Evolutionary conservation across 495 filamentous ascomycete species (phyloP), one percentile per base, ranked within the genome.

Genomic region (Penicillium subrubescens): DNA sequence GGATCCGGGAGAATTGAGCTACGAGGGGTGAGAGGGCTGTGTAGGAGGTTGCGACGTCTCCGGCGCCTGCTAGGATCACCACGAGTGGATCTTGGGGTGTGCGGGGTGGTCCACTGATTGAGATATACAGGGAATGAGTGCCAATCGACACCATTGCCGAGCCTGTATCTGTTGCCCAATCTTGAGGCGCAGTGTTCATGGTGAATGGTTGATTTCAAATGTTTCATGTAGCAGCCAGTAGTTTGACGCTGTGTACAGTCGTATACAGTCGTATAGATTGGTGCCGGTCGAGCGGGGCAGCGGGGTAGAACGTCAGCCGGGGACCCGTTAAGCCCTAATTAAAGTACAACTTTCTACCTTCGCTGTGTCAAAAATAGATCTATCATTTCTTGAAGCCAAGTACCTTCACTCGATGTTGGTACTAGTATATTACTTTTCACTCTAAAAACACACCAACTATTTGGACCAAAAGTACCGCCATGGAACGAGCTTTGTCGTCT

Each of bases 61-160:
- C 80, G 0, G 78, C 75, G 50, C 83, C 83, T 15, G 79, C 63
- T 57, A 85, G 70, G 59, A 83, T 72, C 57, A 85, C 71, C 25
- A 83, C 65, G 8, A 83, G 61, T 8, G 78, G 78, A 27, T 75
- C 70, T 33, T 50, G 35, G 29, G 70, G 60, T 10, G 35, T 44
- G 27, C 70, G 72, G 14, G 48, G 53, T 7, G 60, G 60, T 2
- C 78, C 77, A 44, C 61, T 67, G 8, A 74, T 50, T 5, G 71
- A 72, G 23, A 67, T 58, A 23, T 61, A 79, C n/a, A 81, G 75
- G 29, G 69, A 57, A 61, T 82, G 79, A 0, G 75, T 71, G 43
- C 75, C 74, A 53, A 81, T 73, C 17, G 64, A 71, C 50, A 76
- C 23, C 62, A 73, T 63, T 23, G 64, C 60, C 15, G 34, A 43